Evolutionary conservation across 2,329 filamentous ascomycete genomes (phyloP), one percentile per base, ranked within the genome.

Genomic region (Phoma sp.): DNA sequence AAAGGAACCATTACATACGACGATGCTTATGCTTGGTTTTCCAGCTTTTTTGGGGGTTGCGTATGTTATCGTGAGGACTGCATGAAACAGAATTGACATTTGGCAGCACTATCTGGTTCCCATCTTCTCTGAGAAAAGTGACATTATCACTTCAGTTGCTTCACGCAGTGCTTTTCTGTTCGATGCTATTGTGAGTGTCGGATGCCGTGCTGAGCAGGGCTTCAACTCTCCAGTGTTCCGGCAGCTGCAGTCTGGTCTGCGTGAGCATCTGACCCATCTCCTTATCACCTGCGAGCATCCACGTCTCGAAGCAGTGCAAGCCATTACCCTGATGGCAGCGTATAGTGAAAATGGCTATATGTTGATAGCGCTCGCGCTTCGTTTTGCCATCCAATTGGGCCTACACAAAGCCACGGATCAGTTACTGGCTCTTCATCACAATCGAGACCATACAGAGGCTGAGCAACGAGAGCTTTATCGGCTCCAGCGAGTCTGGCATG

Each of bases 281-380:
- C 74, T 81, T 2, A 76, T 81, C 14, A 72, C 78, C 32, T 71
- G 71, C 3, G 68, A 67, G 2, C 53, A 75, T 2, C 74, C 74
- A 11, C 74, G 71, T 7, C 47, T 84, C 0, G 83, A 84, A 53
- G 80, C 78, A 0, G 67, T 84, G 0, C 82, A 85, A 50, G 81
- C 82, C 3, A 70, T 85, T 6, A 66, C 84, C 0, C 71, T 84
- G 1, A 75, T 81, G 42, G 81, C 81, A 0, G 81, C 80, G 48
- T 85, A 84, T 56, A 79, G 79, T 0, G 75, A 83, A 4, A 82
- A 84, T 46, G 75, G 81, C 0, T 81, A 80, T 7, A 62, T 84
- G 1, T 68, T 84, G 0, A 69, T 82, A 2, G 80, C 81, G 0
- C 76, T 82, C 36, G 82, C 82, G 1, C 75, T 80, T 4, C 73